Base-by-base conservation (phyloP, 495 filamentous ascomycete genomes). In the Astrothelium macrocarpum region DNA sequence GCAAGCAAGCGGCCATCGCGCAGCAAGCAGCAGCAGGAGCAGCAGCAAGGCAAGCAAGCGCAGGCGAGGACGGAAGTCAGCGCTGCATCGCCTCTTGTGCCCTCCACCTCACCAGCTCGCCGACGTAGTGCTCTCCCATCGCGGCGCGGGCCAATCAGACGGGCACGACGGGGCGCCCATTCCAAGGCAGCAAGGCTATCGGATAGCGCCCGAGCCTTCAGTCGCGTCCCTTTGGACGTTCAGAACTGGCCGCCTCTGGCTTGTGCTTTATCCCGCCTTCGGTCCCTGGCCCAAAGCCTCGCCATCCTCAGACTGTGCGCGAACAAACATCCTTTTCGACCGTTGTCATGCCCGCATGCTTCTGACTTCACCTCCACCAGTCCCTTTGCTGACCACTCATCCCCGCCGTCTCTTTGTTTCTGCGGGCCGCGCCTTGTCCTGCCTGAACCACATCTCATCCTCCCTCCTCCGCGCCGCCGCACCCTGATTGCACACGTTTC, bases 101-200 rank as follows among this genome's bases (percentile, higher is more conserved):
- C 49, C 49, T 29, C 49, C 49, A 56, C 49, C 25, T n/a, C 49
- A 9, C 49, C 49, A 56, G 12, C 25, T n/a, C 49, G 49, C 49
- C 23, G 49, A 26, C 49, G 49, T 20, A 29, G 45, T 20, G 45
- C 11, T 49, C 45, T n/a, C 45, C n/a, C 5, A 49, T 49, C 45
- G 45, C 45, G 45, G 20, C 45, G 20, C 20, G 5, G 45, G 49
- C 49, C 49, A 56, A 56, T 56, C 49, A 56, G 25, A n/a, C 12
- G 49, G 23, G 25, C 20, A 25, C 9, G 25, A 5, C 49, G 12
- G 49, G 25, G 25, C 49, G 23, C 23, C 49, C 49, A 56, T 56
- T 56, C 49, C 49, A 56, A 56, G 49, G 49, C 49, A 56, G 49
- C 49, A 56, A 56, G 49, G 49, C 49, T 56, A 56, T 25, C 23